Conservation (phyloP, 108 stramenopile species). For the Stephanodiscus triporus region DNA sequence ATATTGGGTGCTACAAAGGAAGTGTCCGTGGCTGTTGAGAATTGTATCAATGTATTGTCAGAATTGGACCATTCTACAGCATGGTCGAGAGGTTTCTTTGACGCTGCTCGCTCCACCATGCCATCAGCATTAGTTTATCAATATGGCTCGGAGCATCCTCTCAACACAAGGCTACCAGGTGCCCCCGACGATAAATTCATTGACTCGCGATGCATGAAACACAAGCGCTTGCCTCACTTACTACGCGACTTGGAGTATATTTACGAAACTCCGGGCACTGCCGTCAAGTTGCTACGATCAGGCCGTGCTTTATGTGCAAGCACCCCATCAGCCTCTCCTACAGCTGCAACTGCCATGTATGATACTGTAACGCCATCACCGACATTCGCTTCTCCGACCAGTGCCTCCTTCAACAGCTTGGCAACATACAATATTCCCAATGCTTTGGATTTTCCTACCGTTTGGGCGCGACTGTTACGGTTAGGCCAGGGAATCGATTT, state of each 20-base stretch:
- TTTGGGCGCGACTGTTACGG: constrained; percentile 75
- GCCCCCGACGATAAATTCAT: constrained; percentile 89
- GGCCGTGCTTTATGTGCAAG: constrained; percentile 46
- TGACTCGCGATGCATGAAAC: constrained; percentile 81
- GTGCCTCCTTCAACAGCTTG: constrained; percentile 19
- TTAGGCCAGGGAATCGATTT: constrained; percentile 89
- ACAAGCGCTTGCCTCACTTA: constrained; percentile 85
- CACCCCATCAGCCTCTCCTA: constrained; percentile 24
- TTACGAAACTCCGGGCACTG: constrained; percentile 88
- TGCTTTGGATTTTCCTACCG: constrained; percentile 69
- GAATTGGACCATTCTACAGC: neutral
- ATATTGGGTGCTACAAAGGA: constrained; percentile 84
- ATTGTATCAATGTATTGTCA: constrained; percentile 45
- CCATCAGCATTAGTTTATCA: constrained; percentile 72
- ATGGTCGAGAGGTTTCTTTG: neutral
- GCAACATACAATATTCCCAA: constrained; percentile 57
- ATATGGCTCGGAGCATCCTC: constrained; percentile 73
- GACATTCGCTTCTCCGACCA: constrained; percentile 23
- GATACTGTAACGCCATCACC: constrained; percentile 35
- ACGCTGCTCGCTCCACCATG: constrained; percentile 3
- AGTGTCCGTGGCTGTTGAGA: constrained; percentile 47
- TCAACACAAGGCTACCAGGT: constrained; percentile 71
- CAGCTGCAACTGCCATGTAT: constrained; percentile 16
- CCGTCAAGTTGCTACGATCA: constrained; percentile 68
- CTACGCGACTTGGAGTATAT: constrained; percentile 91